phyloP scores from a whole-genome alignment of 805 yeast genomes.

The Lipomyces lipofer region DNA sequence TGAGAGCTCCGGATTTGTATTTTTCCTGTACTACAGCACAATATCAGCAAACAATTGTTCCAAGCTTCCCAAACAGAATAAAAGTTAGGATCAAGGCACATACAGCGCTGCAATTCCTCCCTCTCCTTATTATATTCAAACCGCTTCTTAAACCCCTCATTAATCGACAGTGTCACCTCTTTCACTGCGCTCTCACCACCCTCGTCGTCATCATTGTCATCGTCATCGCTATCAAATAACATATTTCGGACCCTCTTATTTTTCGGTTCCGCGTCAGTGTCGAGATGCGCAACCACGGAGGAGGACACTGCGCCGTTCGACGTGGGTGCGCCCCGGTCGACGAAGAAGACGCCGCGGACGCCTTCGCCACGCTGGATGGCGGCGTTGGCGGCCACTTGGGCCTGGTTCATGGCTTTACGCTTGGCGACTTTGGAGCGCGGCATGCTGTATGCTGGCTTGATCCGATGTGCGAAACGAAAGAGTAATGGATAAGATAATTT shows the following conservation, averaged over 20 bases:
- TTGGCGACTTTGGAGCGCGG: neutral
- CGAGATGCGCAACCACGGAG: neutral
- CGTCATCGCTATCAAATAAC: slow-evolving; percentile 2
- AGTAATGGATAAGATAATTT: no score
- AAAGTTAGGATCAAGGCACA: neutral
- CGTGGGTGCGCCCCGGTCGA: neutral
- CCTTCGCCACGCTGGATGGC: neutral
- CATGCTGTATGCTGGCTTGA: no score
- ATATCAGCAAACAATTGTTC: neutral
- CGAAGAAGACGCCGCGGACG: neutral
- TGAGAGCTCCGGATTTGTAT: slow-evolving; percentile 38
- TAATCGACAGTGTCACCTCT: slow-evolving; percentile 26
- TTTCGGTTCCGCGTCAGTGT: neutral
- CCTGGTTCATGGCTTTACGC: neutral
- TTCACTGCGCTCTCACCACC: slow-evolving; percentile 30
- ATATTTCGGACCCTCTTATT: neutral
- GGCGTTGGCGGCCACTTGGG: neutral
- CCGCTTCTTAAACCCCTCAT: slow-evolving; percentile 36
- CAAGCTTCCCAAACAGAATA: neutral
- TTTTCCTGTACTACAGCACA: slow-evolving; percentile 29
- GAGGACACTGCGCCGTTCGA: neutral
- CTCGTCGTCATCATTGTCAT: slow-evolving; percentile 22
- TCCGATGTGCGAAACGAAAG: no score
- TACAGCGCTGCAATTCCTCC: slow-evolving; percentile 35
- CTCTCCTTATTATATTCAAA: slow-evolving; percentile 40